Percentiles rank a stretch among this genome's conserved stretches.
Conservation (phyloP, 1,284 basidiomycete genomes). For the Salmacisia buchloeana region DNA sequence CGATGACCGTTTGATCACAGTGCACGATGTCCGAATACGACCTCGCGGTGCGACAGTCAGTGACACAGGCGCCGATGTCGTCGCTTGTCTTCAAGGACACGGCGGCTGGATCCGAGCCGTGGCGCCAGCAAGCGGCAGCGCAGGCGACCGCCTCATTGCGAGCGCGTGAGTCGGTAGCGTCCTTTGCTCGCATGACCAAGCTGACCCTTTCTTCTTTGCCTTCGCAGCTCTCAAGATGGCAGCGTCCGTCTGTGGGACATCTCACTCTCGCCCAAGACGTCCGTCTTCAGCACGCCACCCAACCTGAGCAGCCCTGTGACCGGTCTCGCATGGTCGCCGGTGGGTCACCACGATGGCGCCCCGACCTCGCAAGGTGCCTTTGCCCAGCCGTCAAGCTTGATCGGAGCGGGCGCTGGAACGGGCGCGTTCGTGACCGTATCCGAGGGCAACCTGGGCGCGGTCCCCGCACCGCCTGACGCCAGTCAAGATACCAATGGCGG, state of each 20-base stretch:
- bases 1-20: not conserved
- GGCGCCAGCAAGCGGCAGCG: not conserved
- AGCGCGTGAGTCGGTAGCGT: not conserved
- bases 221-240: conserved; percentile 1
- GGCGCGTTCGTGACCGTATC: not conserved
- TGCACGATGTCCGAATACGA: not conserved
- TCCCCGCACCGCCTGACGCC: not conserved
- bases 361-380: not conserved
- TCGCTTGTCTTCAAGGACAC: not conserved
- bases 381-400: not conserved
- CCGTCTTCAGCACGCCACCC: not conserved
- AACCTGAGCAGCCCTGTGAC: not conserved
- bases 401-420: not conserved
- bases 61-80: not conserved
- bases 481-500: not conserved
- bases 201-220: no score
- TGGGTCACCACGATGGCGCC: not conserved
- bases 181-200: no score
- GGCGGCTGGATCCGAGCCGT: not conserved
- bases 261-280: not conserved
- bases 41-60: no score
- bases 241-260: not conserved
- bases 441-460: not conserved
- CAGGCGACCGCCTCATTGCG: not conserved
- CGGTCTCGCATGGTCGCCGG: not conserved